phyloP scores from a whole-genome alignment of 106 monocot genomes.

The Narthecium ossifragum region DNA sequence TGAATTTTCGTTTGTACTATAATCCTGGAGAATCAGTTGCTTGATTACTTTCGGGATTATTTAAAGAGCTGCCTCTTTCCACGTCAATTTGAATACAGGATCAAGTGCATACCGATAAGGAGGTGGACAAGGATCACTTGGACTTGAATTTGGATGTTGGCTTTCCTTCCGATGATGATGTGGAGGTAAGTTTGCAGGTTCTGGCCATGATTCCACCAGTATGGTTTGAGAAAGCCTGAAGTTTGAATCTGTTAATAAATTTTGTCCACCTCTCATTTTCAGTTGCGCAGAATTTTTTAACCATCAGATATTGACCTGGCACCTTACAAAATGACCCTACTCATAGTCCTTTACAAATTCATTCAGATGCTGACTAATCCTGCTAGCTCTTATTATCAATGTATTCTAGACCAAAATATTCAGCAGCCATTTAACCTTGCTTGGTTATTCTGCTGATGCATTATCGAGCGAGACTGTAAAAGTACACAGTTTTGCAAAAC shows the following conservation, averaged over 20 bases:
- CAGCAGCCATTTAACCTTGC: too few species aligned
- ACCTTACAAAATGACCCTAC: neutral
- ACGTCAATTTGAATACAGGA: constrained; percentile 26
- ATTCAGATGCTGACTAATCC: neutral
- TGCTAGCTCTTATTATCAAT: too few species aligned
- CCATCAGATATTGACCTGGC: neutral
- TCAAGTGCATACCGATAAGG: constrained; percentile 29
- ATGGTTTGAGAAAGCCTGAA: neutral
- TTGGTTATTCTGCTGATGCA: too few species aligned
- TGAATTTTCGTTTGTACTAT: neutral
- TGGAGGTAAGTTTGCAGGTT: constrained; percentile 36
- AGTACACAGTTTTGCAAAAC: too few species aligned
- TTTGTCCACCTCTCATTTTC: neutral
- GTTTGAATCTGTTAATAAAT: neutral
- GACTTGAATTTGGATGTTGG: constrained; percentile 15
- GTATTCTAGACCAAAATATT: too few species aligned
- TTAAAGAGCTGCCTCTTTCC: constrained; percentile 1
- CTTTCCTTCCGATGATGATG: constrained; percentile 29
- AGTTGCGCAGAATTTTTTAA: neutral
- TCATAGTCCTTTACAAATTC: neutral
- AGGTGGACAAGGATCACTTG: constrained; percentile 5
- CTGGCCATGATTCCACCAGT: neutral
- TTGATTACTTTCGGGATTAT: neutral
- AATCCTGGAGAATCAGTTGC: neutral
- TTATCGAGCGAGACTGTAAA: too few species aligned